These are phyloP conservation scores for Curvularia spicifera DNA, from an alignment of 2,329 filamentous ascomycete genomes.

Conservation along the genomic window DNA sequence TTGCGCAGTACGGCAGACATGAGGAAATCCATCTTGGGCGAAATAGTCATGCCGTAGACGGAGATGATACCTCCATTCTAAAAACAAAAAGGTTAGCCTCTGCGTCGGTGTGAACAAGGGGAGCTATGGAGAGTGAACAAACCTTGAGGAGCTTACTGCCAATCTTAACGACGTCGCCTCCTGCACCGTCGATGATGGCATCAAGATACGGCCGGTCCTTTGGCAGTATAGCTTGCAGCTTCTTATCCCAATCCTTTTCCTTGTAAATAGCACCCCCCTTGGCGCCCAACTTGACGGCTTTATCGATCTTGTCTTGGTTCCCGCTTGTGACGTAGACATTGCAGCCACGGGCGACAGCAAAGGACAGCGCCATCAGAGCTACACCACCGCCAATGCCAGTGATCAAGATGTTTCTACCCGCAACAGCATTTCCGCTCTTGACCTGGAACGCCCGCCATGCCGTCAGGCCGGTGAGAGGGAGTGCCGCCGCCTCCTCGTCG, in stretches of 20 bases:
- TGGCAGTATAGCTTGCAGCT: constrained; percentile 68
- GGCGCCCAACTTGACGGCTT: constrained; percentile 75
- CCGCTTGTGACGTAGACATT: constrained; percentile 84
- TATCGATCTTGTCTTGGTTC: constrained; percentile 74
- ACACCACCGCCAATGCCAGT: constrained; percentile 95
- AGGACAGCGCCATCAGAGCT: constrained; percentile 80
- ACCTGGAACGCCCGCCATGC: constrained; percentile 85
- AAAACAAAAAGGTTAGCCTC: not conserved
- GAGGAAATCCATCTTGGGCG: constrained; percentile 82
- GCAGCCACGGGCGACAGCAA: constrained; percentile 74
- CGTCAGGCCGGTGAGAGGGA: constrained; percentile 85
- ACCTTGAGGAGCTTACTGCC: constrained; percentile 72
- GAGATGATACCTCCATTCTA: constrained; percentile 79
- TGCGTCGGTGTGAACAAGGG: not conserved
- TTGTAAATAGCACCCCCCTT: constrained; percentile 84
- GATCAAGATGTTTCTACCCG: constrained; percentile 77
- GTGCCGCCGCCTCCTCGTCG: constrained; percentile 76
- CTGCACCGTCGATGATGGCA: constrained; percentile 88
- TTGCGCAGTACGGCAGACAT: constrained; percentile 88
- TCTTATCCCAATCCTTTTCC: constrained; percentile 79
- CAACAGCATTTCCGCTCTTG: constrained; percentile 70
- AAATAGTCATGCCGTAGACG: constrained; percentile 88
- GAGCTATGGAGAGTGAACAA: not conserved
- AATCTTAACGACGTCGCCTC: constrained; percentile 79
- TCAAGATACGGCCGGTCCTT: constrained; percentile 73